These are phyloP conservation scores for Sporobolomyces phaffii DNA, from an alignment of 768 basidiomycete genomes.

Conservation along the genomic window DNA sequence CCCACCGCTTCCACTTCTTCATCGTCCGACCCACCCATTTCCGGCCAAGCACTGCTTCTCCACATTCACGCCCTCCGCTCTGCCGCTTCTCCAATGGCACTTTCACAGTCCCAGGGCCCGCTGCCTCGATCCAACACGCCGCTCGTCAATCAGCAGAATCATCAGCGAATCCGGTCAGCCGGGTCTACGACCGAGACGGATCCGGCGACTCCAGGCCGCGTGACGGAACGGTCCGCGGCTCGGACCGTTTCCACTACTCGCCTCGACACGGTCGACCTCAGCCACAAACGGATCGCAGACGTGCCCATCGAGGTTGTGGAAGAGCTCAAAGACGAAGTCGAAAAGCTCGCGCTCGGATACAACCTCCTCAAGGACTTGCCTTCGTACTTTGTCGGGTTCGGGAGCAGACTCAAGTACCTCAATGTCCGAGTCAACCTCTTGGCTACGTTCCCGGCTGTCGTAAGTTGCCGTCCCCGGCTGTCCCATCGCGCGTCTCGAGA, in stretches of 20 bases:
- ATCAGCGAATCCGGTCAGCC: slow-evolving; percentile 27
- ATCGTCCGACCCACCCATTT: slow-evolving; percentile 23
- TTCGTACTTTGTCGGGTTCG: slow-evolving; percentile 63
- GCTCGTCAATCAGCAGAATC: not conserved
- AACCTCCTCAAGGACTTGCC: slow-evolving; percentile 77
- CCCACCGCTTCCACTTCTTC: not conserved
- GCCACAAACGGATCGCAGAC: slow-evolving; percentile 69
- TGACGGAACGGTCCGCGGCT: not conserved
- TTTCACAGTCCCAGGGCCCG: slow-evolving; percentile 30
- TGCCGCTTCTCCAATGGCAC: slow-evolving; percentile 24
- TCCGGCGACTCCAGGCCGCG: not conserved
- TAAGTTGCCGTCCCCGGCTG: slow-evolving; percentile 51
- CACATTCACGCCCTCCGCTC: slow-evolving; percentile 33
- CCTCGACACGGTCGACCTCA: slow-evolving; percentile 69
- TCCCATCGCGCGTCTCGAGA: too few relatives aligned
- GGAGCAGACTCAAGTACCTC: slow-evolving; percentile 66
- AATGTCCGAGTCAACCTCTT: slow-evolving; percentile 82
- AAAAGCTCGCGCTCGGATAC: slow-evolving; percentile 69
- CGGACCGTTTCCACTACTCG: not conserved
- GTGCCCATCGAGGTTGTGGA: slow-evolving; percentile 69
- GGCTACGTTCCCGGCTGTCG: slow-evolving; percentile 75
- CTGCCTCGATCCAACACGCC: not conserved
- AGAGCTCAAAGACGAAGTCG: slow-evolving; percentile 63
- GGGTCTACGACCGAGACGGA: not conserved
- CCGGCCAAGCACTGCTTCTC: slow-evolving; percentile 32